Percentiles rank a stretch among this genome's conserved stretches.
Evolutionary conservation across 2,329 filamentous ascomycete species (phyloP).

Genomic region (Domatiomyces catenatus): DNA sequence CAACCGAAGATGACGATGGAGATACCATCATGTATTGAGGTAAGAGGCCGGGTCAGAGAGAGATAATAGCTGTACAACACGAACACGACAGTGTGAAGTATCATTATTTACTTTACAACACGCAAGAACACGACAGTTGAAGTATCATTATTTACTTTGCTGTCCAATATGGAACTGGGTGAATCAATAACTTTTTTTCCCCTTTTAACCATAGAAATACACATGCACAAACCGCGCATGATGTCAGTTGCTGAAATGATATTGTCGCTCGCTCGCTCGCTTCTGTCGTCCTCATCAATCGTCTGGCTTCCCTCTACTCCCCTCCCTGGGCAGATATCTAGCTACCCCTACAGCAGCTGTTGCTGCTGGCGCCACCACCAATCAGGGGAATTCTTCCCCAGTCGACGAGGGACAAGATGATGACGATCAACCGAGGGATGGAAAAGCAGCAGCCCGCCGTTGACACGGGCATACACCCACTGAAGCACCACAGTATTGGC

Average conservation of each 20-base stretch:
- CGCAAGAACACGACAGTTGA: background rate
- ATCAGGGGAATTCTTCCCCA: background rate
- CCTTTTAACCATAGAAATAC: no score
- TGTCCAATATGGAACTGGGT: no score
- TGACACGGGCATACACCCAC: slow-evolving; percentile 47
- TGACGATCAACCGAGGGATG: background rate
- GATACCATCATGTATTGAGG: slow-evolving; percentile 2
- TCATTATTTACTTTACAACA: background rate
- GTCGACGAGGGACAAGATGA: background rate
- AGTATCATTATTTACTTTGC: background rate
- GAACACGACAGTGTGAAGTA: background rate
- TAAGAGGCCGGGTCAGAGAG: background rate
- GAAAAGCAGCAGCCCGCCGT: slow-evolving; percentile 19
- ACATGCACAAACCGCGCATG: no score
- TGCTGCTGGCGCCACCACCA: background rate
- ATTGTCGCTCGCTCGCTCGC: no score
- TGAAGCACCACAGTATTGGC: slow-evolving; percentile 53
- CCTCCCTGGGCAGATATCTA: no score
- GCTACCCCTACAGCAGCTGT: background rate
- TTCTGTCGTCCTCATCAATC: no score
- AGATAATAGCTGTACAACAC: background rate
- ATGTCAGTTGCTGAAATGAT: no score
- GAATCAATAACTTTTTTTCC: no score
- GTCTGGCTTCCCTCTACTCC: no score
- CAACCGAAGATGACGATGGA: slow-evolving; percentile 9